phyloP scores from a whole-genome alignment of 768 basidiomycete species.

The Calocybe indica region DNA sequence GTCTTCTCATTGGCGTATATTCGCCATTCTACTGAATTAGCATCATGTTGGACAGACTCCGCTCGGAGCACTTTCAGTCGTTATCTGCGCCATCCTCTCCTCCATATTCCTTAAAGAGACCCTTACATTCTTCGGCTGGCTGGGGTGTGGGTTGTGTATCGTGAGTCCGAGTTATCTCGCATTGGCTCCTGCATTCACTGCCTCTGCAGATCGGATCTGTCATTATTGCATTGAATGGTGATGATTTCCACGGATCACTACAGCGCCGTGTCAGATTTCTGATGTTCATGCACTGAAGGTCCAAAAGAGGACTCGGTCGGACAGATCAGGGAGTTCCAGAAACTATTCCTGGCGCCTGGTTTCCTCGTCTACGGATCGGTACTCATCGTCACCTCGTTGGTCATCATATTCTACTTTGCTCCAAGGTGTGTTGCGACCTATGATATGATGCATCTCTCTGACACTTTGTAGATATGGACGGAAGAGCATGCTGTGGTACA shows the following conservation, averaged over 20 bases:
- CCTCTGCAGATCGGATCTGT: slow-evolving; percentile 65
- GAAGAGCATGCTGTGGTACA: slow-evolving; percentile 93
- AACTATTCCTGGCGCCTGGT: slow-evolving; percentile 75
- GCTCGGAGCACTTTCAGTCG: slow-evolving; percentile 93
- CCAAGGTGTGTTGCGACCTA: slow-evolving; percentile 48
- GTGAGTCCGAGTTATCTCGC: slow-evolving; percentile 36
- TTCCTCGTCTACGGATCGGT: slow-evolving; percentile 70
- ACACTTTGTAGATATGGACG: slow-evolving; percentile 61
- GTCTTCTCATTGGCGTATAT: slow-evolving; percentile 16
- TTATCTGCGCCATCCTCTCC: slow-evolving; percentile 89
- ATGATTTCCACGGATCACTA: slow-evolving; percentile 11
- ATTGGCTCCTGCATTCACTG: neutral
- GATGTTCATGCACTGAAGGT: slow-evolving; percentile 34
- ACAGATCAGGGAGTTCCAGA: slow-evolving; percentile 65
- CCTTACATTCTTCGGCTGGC: slow-evolving; percentile 94
- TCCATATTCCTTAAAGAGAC: slow-evolving; percentile 91
- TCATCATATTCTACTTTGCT: slow-evolving; percentile 78
- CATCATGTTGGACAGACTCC: slow-evolving; percentile 55
- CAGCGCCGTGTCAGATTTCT: slow-evolving; percentile 11
- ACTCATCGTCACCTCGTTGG: slow-evolving; percentile 57
- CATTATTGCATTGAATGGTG: slow-evolving; percentile 87
- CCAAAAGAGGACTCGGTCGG: slow-evolving; percentile 68
- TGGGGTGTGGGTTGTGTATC: slow-evolving; percentile 89
- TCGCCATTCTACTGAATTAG: slow-evolving; percentile 2
- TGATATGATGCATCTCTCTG: too few species aligned